These are phyloP conservation scores for Gymnopus androsaceus DNA, from an alignment of 1,284 basidiomycete species.

Conservation along the genomic window DNA sequence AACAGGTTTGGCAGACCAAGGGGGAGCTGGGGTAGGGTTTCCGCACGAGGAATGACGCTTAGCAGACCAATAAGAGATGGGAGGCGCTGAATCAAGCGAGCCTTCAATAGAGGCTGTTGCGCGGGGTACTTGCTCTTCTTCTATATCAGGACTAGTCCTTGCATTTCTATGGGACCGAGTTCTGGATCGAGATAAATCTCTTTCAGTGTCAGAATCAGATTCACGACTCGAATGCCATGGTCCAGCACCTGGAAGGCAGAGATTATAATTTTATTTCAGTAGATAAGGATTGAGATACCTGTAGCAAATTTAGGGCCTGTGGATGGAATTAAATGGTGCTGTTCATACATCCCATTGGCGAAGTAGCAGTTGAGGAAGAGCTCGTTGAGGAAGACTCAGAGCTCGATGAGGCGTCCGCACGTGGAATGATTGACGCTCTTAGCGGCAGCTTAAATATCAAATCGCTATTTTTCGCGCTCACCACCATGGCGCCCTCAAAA, in stretches of 20 bases:
- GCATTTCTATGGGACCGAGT: slow-evolving; percentile 14
- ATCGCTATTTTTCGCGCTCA: background rate
- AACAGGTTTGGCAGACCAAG: slow-evolving; percentile 63
- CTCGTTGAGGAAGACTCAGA: no score
- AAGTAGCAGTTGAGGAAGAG: background rate
- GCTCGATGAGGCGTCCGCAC: background rate
- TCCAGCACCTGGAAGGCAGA: slow-evolving; percentile 9
- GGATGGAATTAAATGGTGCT: slow-evolving; percentile 9
- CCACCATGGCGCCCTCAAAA: slow-evolving; percentile 57
- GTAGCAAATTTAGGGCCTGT: slow-evolving; percentile 14
- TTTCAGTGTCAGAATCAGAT: slow-evolving; percentile 18
- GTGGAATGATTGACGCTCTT: background rate
- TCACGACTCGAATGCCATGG: slow-evolving; percentile 13
- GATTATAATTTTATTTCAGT: background rate
- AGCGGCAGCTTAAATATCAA: background rate
- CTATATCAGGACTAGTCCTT: slow-evolving; percentile 4
- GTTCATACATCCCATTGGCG: slow-evolving; percentile 15
- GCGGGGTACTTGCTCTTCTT: slow-evolving; percentile 2
- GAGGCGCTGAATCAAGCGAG: slow-evolving; percentile 53
- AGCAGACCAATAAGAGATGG: slow-evolving; percentile 77
- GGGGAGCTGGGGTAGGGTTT: slow-evolving; percentile 72
- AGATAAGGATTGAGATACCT: slow-evolving; percentile 2
- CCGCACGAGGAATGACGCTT: slow-evolving; percentile 89
- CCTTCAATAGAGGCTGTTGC: slow-evolving; percentile 33
- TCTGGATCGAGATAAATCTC: slow-evolving; percentile 11